phyloP scores from a whole-genome alignment of 179 eudicot species.

The Beta lomatogona region DNA sequence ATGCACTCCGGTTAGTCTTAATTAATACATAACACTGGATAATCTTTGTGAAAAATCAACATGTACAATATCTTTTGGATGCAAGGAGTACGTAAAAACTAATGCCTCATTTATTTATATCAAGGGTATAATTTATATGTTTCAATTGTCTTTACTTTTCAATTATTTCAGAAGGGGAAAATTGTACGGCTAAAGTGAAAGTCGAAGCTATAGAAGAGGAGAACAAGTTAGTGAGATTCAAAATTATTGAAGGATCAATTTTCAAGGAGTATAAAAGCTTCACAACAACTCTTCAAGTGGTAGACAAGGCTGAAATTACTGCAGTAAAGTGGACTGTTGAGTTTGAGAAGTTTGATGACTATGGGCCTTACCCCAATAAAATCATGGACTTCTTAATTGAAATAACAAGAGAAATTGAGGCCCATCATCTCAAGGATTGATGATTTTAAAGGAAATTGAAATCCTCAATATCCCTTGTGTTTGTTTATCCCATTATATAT shows the following conservation, averaged over 20 bases:
- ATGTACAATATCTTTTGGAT: not conserved
- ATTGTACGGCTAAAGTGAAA: not conserved
- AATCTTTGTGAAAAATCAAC: not conserved
- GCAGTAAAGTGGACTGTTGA: constrained; percentile 14
- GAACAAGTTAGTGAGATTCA: constrained; percentile 16
- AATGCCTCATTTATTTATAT: not conserved
- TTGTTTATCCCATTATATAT: too few species aligned
- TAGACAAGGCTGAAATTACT: constrained; percentile 1
- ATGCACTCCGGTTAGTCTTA: too few species aligned
- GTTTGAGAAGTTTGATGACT: constrained; percentile 22
- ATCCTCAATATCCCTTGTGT: too few species aligned
- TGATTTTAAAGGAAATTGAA: too few species aligned
- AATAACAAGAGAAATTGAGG: constrained; percentile 22
- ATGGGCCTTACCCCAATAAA: constrained; percentile 22
- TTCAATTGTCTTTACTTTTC: not conserved
- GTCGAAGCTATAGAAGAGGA: constrained; percentile 27
- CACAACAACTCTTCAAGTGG: not conserved
- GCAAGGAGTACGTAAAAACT: too few species aligned
- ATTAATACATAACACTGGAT: too few species aligned
- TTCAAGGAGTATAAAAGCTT: constrained; percentile 14
- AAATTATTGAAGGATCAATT: constrained; percentile 13
- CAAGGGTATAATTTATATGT: too few species aligned
- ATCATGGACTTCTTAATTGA: constrained; percentile 15
- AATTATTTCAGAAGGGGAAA: constrained; percentile 13
- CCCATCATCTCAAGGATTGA: constrained; percentile 22